A percentile compares a stretch with the other conserved stretches of the same genome.
phyloP scores from a whole-genome alignment of 495 filamentous ascomycete genomes.

The Hamigera avellanea region DNA sequence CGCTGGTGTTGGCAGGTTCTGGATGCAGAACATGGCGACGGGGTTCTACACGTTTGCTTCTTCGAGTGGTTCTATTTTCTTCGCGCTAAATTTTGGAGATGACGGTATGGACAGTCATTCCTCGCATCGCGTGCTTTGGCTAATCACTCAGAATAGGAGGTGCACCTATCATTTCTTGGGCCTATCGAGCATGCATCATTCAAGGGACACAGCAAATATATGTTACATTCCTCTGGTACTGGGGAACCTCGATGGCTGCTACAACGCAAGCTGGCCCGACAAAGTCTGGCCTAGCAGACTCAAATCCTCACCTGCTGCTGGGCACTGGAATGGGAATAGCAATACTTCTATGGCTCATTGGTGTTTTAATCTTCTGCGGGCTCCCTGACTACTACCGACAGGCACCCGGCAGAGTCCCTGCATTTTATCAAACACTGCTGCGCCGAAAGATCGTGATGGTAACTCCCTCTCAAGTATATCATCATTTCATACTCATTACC shows the following conservation, averaged over 20 bases:
- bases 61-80: conserved; percentile 47
- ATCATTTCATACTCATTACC: background rate
- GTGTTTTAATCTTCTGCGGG: conserved; percentile 39
- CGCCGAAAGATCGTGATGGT: conserved; percentile 46
- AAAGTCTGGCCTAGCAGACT: conserved; percentile 14
- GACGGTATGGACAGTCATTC: conserved; percentile 24
- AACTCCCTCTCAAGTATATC: background rate
- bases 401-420: conserved; percentile 17
- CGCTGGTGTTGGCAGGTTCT: conserved; percentile 23
- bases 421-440: conserved; percentile 30
- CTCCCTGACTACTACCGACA: conserved; percentile 52
- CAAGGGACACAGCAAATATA: conserved; percentile 56
- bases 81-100: conserved; percentile 57
- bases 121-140: conserved; percentile 13
- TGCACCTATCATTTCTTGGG: conserved; percentile 50
- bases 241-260: conserved; percentile 37
- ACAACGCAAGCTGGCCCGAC: conserved; percentile 11
- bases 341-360: conserved; percentile 46
- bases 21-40: conserved; percentile 47
- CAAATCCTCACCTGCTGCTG: conserved; percentile 37
- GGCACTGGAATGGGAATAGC: conserved; percentile 36
- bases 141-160: conserved; percentile 4
- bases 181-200: conserved; percentile 50
- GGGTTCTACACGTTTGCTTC: conserved; percentile 50
- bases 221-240: conserved; percentile 53